A percentile compares a stretch with the other conserved stretches of the same genome.
phyloP scores from a whole-genome alignment of 306 rosid species.

The Cicer bijugum region DNA sequence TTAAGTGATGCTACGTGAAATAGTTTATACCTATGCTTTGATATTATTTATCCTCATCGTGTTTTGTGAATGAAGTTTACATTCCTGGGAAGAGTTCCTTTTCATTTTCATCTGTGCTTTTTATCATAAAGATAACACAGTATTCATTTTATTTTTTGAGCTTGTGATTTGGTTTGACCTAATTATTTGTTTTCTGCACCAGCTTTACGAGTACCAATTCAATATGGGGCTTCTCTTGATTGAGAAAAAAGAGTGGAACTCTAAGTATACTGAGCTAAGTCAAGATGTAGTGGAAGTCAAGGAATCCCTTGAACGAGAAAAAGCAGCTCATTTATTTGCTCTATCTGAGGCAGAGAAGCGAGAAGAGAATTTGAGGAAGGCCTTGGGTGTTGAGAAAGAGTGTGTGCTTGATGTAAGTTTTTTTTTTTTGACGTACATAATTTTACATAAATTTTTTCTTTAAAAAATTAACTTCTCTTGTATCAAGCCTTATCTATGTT shows the following conservation, averaged over 20 bases:
- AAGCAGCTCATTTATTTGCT: slow-evolving; percentile 71
- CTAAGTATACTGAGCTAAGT: slow-evolving; percentile 62
- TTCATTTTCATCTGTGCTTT: not conserved
- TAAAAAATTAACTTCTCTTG: not conserved
- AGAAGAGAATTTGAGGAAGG: slow-evolving; percentile 85
- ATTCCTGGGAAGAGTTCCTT: not conserved
- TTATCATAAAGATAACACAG: not conserved
- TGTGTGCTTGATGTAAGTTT: slow-evolving; percentile 91
- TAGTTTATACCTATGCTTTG: not conserved
- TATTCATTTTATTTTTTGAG: not conserved
- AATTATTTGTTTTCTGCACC: slow-evolving; percentile 40
- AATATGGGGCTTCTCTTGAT: slow-evolving; percentile 98
- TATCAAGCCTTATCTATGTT: not conserved
- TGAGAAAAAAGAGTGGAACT: slow-evolving; percentile 92
- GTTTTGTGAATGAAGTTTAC: not conserved
- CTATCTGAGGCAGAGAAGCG: slow-evolving; percentile 77
- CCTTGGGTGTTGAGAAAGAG: slow-evolving; percentile 95
- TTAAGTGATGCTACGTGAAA: not conserved
- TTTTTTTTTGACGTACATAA: slow-evolving; percentile 23
- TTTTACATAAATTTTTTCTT: slow-evolving; percentile 5
- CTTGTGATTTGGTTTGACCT: slow-evolving; percentile 17
- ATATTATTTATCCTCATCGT: not conserved
- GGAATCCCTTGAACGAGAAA: slow-evolving; percentile 74
- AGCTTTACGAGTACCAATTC: slow-evolving; percentile 94
- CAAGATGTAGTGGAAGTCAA: slow-evolving; percentile 63